Evolutionary conservation across 208 protist genomes (phyloP).

Genomic region (Entamoeba dispar): DNA sequence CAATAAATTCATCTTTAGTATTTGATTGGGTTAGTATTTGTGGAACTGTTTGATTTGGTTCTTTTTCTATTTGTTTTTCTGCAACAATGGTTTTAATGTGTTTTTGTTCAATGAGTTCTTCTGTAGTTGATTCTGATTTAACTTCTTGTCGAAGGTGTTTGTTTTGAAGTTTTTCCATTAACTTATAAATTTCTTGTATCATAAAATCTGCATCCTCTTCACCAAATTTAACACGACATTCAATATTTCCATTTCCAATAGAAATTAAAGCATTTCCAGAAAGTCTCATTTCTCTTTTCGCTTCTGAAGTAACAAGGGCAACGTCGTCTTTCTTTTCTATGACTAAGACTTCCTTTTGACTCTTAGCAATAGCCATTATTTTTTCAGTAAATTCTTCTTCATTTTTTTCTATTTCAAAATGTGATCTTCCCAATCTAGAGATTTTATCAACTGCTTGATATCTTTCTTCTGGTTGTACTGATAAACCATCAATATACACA

Average conservation of each 20-base stretch:
- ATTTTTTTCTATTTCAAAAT: neutral
- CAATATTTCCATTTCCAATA: neutral
- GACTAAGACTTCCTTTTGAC: neutral
- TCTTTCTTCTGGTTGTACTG: neutral
- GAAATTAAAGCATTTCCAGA: neutral
- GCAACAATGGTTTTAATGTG: no score
- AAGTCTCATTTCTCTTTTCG: neutral
- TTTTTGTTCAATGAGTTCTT: no score
- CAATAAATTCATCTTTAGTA: neutral
- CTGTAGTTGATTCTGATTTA: no score
- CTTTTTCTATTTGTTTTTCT: neutral
- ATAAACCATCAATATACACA: neutral
- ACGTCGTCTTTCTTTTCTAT: neutral
- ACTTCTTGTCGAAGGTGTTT: no score
- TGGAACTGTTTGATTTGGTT: neutral
- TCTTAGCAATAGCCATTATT: neutral
- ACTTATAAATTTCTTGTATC: neutral
- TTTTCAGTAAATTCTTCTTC: neutral
- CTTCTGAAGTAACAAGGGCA: neutral
- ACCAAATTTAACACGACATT: neutral
- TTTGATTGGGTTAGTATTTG: neutral
- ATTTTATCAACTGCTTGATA: neutral
- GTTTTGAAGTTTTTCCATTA: neutral
- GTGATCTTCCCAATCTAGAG: neutral
- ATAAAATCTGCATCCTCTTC: neutral